A percentile compares a stretch with the other conserved stretches of the same genome.
Evolutionary conservation across 352 stramenopile genomes (phyloP).

Genomic region (Hyaloperonospora brassicae): DNA sequence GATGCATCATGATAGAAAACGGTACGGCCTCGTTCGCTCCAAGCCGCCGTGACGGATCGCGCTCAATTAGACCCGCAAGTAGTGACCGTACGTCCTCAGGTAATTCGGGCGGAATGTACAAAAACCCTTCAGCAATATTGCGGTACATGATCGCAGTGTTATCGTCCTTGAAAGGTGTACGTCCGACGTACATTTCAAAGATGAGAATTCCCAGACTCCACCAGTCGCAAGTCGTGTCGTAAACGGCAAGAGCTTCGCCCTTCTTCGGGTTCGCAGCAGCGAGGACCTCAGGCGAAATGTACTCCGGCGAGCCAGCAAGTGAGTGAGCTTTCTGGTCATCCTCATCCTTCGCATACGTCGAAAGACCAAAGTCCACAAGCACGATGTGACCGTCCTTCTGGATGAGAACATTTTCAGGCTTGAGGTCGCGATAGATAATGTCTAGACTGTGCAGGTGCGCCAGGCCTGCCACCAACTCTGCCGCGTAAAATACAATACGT

Average conservation of each 20-base stretch:
- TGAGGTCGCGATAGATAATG: constrained; percentile 87
- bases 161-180: constrained; percentile 89
- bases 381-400: constrained; percentile 85
- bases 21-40: constrained; percentile 68
- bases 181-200: constrained; percentile 87
- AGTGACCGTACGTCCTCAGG: constrained; percentile 69
- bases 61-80: constrained; percentile 67
- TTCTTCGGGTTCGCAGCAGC: constrained; percentile 45
- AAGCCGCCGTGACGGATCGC: constrained; percentile 63
- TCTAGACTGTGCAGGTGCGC: constrained; percentile 84
- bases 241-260: constrained; percentile 33
- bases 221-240: constrained; percentile 84
- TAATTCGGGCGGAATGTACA: constrained; percentile 74
- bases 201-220: constrained; percentile 87
- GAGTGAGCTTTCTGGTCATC: constrained; percentile 55
- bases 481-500: constrained; percentile 80
- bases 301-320: constrained; percentile 79
- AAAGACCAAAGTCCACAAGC: constrained; percentile 88
- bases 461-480: constrained; percentile 71
- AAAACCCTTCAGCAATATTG: constrained; percentile 79
- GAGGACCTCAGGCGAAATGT: constrained; percentile 90
- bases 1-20: constrained; percentile 84
- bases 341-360: constrained; percentile 57
- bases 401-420: constrained; percentile 88
- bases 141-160: constrained; percentile 90